Conservation (phyloP, 2,329 filamentous ascomycete species). For the Aspergillus fischeri region DNA sequence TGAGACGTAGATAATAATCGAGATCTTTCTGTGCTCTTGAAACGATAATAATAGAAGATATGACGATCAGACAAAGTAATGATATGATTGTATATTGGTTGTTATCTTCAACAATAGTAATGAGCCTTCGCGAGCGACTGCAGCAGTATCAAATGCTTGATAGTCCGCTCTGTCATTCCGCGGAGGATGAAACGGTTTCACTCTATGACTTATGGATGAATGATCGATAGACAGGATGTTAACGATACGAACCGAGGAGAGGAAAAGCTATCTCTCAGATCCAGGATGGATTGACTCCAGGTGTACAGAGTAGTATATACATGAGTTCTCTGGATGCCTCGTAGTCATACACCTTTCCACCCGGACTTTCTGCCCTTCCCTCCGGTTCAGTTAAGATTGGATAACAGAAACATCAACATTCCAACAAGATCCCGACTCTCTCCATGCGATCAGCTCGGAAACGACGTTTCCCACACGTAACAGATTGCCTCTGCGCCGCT, state of each 20-base stretch:
- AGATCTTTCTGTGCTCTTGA: not conserved
- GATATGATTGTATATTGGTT: not conserved
- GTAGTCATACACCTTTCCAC: not conserved
- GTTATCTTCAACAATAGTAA: not conserved
- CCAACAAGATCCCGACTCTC: conserved; percentile 12
- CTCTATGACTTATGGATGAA: not conserved
- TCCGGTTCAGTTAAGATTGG: not conserved
- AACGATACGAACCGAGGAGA: not conserved
- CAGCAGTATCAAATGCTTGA: conserved; percentile 26
- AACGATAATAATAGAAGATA: not conserved
- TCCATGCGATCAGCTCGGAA: conserved; percentile 6
- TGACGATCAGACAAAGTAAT: not conserved
- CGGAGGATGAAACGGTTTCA: not conserved
- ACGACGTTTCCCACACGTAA: conserved; percentile 26
- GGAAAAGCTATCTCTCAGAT: not conserved
- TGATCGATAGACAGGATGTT: not conserved
- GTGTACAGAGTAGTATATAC: not conserved
- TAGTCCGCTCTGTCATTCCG: conserved; percentile 29
- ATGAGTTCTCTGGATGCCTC: not conserved
- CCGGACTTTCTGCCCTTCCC: not conserved
- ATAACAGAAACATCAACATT: conserved; percentile 7
- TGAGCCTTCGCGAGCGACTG: conserved; percentile 20
- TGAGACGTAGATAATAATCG: conserved; percentile 1
- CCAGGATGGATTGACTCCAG: too few relatives aligned
- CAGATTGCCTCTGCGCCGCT: conserved; percentile 14